Evolutionary conservation across 2,329 filamentous ascomycete genomes (phyloP), one percentile per base, ranked within the genome.

Genomic region (Coniella vitis): DNA sequence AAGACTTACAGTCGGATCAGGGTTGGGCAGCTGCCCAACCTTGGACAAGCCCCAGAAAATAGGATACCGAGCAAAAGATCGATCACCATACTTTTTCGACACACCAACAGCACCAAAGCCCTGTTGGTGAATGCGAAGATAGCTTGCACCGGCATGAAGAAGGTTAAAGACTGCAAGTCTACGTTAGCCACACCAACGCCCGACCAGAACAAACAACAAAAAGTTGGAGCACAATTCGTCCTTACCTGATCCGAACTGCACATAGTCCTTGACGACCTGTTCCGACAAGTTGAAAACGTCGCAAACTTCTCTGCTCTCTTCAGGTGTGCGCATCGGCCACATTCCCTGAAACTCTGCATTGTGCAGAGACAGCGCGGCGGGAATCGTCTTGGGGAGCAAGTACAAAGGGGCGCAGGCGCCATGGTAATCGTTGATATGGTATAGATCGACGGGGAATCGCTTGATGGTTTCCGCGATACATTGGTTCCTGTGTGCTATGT

Each of bases 101-200:
- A 85, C 81, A 56, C 81, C 82, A 29, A 84, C 81, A 13, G 81
- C 81, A 47, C 82, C 82, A 49, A 83, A 84, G 3, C 82, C 82
- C 56, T 81, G 76, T 57, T 86, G 82, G 56, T 84, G 80, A 17
- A 84, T 69, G 50, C 82, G 76, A 9, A 86, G 70, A 55, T 84
- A 83, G 54, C 78, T 83, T 17, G 78, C 78, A 47, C 76, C 81
- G n/a, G 79, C 78, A 61, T 86, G 81, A 7, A 85, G 67, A 46
- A 86, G 67, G 60, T 86, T 85, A 69, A 85, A 84, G 10, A 85
- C 77, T 54, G 13, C 29, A 36, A 21, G 1, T 3, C 2, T 10
- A 10, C 25, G 25, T 29, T 5, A 29, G 25, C 10, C 5, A 29
- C 25, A 29, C 25, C 25, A 5, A 5, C 10, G 25, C 25, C 5